These are phyloP conservation scores for Osmanthus fragrans DNA, from an alignment of 257 asterid genomes.

Conservation along the genomic window DNA sequence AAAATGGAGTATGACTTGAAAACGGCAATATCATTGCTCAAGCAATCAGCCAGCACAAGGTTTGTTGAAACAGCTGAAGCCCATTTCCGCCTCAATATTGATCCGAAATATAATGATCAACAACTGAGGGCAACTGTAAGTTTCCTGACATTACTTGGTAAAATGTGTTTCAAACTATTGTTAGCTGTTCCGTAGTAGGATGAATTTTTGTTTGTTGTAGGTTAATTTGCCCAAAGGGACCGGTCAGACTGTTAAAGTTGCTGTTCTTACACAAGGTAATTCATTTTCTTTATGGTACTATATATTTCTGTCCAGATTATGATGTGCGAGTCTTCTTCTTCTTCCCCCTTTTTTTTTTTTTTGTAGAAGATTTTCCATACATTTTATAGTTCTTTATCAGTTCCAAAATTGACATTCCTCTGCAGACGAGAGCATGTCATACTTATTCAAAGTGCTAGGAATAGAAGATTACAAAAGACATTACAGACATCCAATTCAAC, in stretches of 20 bases:
- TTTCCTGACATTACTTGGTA: conserved; percentile 22
- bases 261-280: conserved; percentile 96
- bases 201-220: conserved; percentile 39
- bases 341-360: conserved; percentile 7
- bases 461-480: neutral
- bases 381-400: conserved; percentile 4
- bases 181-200: conserved; percentile 17
- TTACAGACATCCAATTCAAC: neutral
- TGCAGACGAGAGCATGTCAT: conserved; percentile 3
- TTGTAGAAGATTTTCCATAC: neutral
- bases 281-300: neutral
- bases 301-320: neutral
- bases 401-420: neutral
- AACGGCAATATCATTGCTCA: conserved; percentile 75
- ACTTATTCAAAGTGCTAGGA: conserved; percentile 4
- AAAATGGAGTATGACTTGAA: conserved; percentile 83
- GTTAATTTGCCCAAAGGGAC: conserved; percentile 98
- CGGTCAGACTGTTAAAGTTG: conserved; percentile 89
- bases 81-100: conserved; percentile 96
- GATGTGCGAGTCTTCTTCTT: neutral
- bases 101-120: conserved; percentile 95
- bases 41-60: conserved; percentile 71
- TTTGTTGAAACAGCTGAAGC: conserved; percentile 91
- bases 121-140: conserved; percentile 97
- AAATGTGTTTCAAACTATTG: conserved; percentile 3